phyloP scores from a whole-genome alignment of 2,329 filamentous ascomycete genomes.

The Colletotrichum tropicicola region DNA sequence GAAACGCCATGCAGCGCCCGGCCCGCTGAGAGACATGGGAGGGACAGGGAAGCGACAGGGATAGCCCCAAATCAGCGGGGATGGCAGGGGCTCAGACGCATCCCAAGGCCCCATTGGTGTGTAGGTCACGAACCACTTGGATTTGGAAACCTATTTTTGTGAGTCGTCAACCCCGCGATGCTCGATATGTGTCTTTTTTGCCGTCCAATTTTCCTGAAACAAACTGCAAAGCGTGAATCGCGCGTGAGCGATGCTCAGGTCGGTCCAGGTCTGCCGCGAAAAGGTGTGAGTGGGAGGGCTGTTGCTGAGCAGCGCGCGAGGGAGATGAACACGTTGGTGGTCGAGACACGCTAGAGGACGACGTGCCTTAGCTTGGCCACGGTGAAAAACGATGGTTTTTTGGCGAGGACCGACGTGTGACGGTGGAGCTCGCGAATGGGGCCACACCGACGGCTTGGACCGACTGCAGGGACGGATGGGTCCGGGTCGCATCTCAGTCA shows the following conservation, averaged over 20 bases:
- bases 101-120: constrained; percentile 19
- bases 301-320: background rate
- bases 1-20: constrained; percentile 24
- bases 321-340: background rate
- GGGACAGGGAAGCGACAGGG: constrained; percentile 6
- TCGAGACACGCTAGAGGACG: constrained; percentile 4
- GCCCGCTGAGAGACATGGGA: constrained; percentile 27
- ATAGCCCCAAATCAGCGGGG: constrained; percentile 20
- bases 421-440: constrained; percentile 11
- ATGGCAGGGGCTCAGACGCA: constrained; percentile 23
- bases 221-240: background rate
- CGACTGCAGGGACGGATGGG: constrained; percentile 25
- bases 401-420: background rate
- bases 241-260: background rate
- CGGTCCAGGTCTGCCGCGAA: background rate
- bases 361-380: background rate
- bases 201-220: constrained; percentile 19
- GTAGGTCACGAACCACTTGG: constrained; percentile 1
- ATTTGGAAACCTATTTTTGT: constrained; percentile 23
- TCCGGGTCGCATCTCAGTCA: constrained; percentile 5
- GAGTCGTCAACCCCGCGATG: background rate
- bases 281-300: background rate
- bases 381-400: background rate
- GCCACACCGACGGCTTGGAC: constrained; percentile 28
- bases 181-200: background rate